phyloP scores from a whole-genome alignment of 1,284 basidiomycete species.

The Rhodotorula sp. region DNA sequence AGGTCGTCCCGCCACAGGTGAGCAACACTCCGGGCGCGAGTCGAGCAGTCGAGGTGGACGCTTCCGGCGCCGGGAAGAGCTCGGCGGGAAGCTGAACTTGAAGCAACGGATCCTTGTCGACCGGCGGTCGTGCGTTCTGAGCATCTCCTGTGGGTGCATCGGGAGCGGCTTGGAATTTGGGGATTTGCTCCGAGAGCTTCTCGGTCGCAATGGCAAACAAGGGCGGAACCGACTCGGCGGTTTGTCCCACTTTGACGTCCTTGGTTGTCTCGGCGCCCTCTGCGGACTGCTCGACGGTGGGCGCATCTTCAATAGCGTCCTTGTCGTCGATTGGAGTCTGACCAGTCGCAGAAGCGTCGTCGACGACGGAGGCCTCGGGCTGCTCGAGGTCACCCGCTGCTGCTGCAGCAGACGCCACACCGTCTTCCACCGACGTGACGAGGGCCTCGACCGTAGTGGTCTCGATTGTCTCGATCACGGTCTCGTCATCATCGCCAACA shows the following conservation, averaged over 20 bases:
- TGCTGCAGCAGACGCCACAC: conserved; percentile 3
- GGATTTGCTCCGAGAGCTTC: background rate
- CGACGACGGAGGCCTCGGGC: background rate
- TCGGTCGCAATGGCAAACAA: background rate
- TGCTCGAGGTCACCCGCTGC: conserved; percentile 3
- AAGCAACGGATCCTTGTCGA: conserved; percentile 28
- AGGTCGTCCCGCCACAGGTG: conserved; percentile 10
- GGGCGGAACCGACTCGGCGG: background rate
- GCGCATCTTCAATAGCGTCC: background rate
- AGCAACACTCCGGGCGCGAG: conserved; percentile 27
- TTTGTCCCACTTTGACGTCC: background rate
- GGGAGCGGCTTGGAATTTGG: background rate
- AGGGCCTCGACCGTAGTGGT: background rate
- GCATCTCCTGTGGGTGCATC: background rate
- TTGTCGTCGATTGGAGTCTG: no score
- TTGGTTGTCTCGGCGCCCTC: background rate
- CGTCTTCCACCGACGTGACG: conserved; percentile 2
- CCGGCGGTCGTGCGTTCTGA: conserved; percentile 1
- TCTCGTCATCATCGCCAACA: background rate
- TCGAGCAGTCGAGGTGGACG: background rate
- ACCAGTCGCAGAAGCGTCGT: background rate
- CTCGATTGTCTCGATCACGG: background rate
- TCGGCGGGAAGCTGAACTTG: conserved; percentile 17
- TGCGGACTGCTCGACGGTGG: background rate
- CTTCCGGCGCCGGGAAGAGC: background rate